These are phyloP conservation scores for Oryza meyeriana DNA, from an alignment of 176 grass and related monocot species.

Conservation along the genomic window DNA sequence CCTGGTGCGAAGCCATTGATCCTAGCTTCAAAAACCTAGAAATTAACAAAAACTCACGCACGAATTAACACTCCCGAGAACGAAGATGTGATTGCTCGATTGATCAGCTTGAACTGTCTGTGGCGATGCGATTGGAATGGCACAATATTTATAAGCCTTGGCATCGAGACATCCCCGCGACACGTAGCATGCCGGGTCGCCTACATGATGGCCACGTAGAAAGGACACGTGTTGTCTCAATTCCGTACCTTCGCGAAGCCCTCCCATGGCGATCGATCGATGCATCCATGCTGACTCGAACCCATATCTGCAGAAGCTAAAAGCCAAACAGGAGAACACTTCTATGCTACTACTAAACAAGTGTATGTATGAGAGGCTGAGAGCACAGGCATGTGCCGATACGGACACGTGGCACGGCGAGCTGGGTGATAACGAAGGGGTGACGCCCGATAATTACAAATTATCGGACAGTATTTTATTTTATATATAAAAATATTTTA, in stretches of 20 bases:
- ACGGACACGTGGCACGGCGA: neutral
- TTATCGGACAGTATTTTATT: too few species aligned
- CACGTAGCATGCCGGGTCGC: slow-evolving; percentile 18
- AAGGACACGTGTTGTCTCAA: slow-evolving; percentile 38
- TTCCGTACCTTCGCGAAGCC: slow-evolving; percentile 37
- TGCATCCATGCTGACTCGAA: neutral
- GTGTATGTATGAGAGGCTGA: neutral
- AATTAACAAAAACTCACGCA: neutral
- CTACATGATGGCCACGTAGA: slow-evolving; percentile 40
- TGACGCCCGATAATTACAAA: too few species aligned
- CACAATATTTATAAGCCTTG: neutral
- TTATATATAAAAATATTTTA: too few species aligned
- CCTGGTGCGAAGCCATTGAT: slow-evolving; percentile 43
- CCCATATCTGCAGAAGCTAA: neutral
- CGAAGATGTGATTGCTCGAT: neutral
- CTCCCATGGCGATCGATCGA: neutral
- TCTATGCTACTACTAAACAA: neutral
- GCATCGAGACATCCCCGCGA: neutral
- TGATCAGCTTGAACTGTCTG: neutral
- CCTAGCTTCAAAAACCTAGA: neutral
- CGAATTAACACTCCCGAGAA: neutral
- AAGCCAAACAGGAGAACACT: neutral
- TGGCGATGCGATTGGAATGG: neutral
- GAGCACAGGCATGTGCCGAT: too few species aligned
- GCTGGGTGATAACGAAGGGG: too few species aligned